Conservation (phyloP, 805 yeast genomes). For the Suhomyces canberraensis region DNA sequence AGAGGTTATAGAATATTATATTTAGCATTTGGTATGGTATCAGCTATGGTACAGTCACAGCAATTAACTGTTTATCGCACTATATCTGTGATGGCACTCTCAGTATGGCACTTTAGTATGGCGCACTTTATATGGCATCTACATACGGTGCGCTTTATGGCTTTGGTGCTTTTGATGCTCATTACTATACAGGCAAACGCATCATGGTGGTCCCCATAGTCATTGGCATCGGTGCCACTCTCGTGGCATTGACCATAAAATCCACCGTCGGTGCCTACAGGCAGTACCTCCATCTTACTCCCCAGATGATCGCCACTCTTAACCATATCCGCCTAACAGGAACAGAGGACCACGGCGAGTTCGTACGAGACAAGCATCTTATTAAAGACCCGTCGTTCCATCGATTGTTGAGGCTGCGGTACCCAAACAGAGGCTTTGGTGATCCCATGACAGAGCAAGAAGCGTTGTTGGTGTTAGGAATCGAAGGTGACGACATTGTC, state of each 20-base stretch:
- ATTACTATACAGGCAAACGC: too few relatives aligned
- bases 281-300: conserved; percentile 28
- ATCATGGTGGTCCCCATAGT: conserved; percentile 45
- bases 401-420: conserved; percentile 16
- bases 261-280: conserved; percentile 27
- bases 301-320: conserved; percentile 34
- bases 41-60: too few relatives aligned
- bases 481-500: conserved; percentile 37
- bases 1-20: too few relatives aligned
- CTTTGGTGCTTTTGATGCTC: too few relatives aligned
- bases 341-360: conserved; percentile 1
- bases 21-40: too few relatives aligned
- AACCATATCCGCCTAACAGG: conserved; percentile 22
- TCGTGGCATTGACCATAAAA: conserved; percentile 45
- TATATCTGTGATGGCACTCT: too few relatives aligned
- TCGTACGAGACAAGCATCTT: conserved; percentile 4
- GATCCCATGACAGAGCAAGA: conserved; percentile 43
- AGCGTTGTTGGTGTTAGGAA: conserved; percentile 39
- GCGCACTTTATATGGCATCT: too few relatives aligned
- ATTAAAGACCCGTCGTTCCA: conserved; percentile 10
- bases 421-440: conserved; percentile 27
- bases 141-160: too few relatives aligned
- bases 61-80: too few relatives aligned
- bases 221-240: conserved; percentile 53
- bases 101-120: too few relatives aligned